phyloP scores from a whole-genome alignment of 176 grass and related monocot species.

The Leersia perrieri region DNA sequence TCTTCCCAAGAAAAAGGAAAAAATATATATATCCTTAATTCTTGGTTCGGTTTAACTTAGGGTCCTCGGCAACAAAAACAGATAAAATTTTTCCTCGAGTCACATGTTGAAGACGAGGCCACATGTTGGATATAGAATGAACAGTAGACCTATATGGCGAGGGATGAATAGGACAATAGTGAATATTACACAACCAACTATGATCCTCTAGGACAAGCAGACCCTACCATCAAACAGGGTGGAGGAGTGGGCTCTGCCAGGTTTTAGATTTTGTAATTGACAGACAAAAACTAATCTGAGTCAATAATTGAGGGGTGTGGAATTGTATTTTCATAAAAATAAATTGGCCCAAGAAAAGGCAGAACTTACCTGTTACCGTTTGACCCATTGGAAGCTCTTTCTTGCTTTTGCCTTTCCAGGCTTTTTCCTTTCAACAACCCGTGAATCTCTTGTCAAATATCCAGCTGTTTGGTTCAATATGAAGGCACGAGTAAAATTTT shows the following conservation, averaged over 20 bases:
- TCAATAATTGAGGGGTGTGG: neutral
- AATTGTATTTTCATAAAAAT: neutral
- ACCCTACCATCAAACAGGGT: neutral
- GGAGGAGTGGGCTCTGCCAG: neutral
- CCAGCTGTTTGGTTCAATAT: slow-evolving; percentile 56
- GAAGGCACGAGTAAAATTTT: slow-evolving; percentile 1
- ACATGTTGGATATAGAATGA: neutral
- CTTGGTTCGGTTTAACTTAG: neutral
- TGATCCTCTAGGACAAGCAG: neutral
- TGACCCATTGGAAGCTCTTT: slow-evolving; percentile 99
- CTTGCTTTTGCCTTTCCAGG: slow-evolving; percentile 96
- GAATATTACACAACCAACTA: neutral
- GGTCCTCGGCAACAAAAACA: neutral
- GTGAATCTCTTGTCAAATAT: slow-evolving; percentile 87
- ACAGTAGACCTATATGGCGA: neutral
- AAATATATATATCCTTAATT: neutral
- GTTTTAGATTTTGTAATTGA: neutral
- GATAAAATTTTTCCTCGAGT: neutral
- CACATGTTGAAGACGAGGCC: neutral
- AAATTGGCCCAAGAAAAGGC: neutral
- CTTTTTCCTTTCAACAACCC: slow-evolving; percentile 88
- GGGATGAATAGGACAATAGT: neutral
- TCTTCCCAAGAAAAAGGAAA: neutral
- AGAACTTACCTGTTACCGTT: slow-evolving; percentile 74
- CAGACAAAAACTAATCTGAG: neutral